These are phyloP conservation scores for Ceratocystis albifundus DNA, from an alignment of 2,329 filamentous ascomycete species.

Conservation along the genomic window DNA sequence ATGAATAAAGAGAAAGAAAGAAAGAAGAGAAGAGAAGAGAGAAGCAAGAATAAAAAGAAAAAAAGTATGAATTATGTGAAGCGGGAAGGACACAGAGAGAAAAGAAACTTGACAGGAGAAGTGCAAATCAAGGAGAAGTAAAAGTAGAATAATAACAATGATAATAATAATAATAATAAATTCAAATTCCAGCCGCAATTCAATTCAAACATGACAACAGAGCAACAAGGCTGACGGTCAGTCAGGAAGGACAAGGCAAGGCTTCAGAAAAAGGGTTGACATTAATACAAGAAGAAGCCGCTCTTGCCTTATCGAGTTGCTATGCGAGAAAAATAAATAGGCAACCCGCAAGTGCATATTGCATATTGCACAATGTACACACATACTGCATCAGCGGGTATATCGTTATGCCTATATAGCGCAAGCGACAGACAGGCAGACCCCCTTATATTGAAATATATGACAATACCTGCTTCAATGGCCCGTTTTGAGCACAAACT, in stretches of 20 bases:
- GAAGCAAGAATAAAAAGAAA: neutral
- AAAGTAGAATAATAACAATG: neutral
- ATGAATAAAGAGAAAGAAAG: neutral
- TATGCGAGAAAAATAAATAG: no score
- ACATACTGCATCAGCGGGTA: neutral
- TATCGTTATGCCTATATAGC: neutral
- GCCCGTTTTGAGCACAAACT: no score
- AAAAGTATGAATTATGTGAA: neutral
- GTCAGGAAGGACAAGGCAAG: no score
- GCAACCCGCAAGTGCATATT: neutral
- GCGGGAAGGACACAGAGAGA: neutral
- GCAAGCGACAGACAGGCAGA: no score
- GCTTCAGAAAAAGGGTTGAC: slow-evolving; percentile 9
- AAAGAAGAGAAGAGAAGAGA: neutral
- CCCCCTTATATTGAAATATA: no score
- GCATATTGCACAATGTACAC: neutral
- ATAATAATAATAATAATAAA: slow-evolving; percentile 10
- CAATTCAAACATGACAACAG: slow-evolving; percentile 2
- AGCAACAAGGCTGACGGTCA: neutral
- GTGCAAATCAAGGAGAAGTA: neutral
- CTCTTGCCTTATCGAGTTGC: no score
- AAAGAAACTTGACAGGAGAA: neutral
- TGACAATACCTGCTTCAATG: no score
- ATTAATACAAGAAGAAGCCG: no score
- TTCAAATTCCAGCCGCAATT: slow-evolving; percentile 2